Percentiles rank a stretch among this genome's conserved stretches.
phyloP scores from a whole-genome alignment of 2,329 filamentous ascomycete species.

The Madurella fahalii region DNA sequence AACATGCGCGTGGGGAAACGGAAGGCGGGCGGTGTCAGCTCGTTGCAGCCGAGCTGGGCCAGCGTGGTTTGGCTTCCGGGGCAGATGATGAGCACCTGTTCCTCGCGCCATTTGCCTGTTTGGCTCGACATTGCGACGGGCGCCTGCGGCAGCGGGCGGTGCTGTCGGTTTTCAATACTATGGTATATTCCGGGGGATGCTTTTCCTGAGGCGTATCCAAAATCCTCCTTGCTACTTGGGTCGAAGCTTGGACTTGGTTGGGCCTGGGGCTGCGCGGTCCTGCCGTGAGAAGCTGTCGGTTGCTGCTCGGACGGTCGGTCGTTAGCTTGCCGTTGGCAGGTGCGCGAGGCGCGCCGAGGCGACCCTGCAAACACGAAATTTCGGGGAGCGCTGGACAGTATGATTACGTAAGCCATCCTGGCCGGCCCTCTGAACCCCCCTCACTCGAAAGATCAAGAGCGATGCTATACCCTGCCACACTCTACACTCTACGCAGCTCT shows the following conservation, averaged over 20 bases:
- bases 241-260: not conserved
- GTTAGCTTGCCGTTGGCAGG: not conserved
- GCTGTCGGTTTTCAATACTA: not conserved
- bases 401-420: not conserved
- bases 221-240: too few relatives aligned
- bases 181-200: not conserved
- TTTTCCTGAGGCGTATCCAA: not conserved
- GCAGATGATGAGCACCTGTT: slow-evolving; percentile 66
- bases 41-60: slow-evolving; percentile 83
- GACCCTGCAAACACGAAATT: not conserved
- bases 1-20: slow-evolving; percentile 95
- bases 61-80: slow-evolving; percentile 85
- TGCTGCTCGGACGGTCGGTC: not conserved
- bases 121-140: slow-evolving; percentile 48
- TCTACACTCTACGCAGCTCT: not conserved
- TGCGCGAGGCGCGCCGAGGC: not conserved
- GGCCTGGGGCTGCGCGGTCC: too few relatives aligned
- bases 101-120: slow-evolving; percentile 59
- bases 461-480: too few relatives aligned
- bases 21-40: slow-evolving; percentile 85
- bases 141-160: not conserved
- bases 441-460: not conserved
- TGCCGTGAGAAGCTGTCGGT: not conserved
- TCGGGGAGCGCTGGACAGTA: not conserved
- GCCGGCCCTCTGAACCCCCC: too few relatives aligned